Percentiles rank a stretch among this genome's conserved stretches.
Conservation (phyloP, 2,329 filamentous ascomycete species). For the Calycina herbarum region DNA sequence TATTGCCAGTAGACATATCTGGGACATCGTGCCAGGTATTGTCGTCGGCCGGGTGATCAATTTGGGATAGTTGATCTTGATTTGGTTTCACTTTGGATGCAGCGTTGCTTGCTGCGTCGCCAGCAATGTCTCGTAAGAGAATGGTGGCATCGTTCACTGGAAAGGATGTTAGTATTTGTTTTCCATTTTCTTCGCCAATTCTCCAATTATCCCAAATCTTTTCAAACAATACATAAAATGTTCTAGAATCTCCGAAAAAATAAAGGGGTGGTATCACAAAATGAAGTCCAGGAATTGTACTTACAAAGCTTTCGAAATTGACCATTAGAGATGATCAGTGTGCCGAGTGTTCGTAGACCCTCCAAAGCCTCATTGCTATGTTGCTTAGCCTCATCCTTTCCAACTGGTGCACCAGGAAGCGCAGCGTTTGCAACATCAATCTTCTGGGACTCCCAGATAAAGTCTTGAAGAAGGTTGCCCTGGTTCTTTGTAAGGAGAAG, state of each 20-base stretch:
- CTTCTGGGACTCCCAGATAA: conserved; percentile 89
- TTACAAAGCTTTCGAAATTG: conserved; percentile 51
- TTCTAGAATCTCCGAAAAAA: too few species aligned
- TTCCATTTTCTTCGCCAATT: background rate
- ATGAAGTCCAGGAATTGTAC: conserved; percentile 3
- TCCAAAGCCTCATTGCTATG: conserved; percentile 82
- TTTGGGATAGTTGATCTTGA: conserved; percentile 71
- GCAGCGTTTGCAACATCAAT: conserved; percentile 64
- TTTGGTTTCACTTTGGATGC: conserved; percentile 74
- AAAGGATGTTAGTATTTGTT: conserved; percentile 23
- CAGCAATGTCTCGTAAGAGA: conserved; percentile 85
- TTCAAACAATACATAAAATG: background rate
- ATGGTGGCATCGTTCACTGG: conserved; percentile 74
- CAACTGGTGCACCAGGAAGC: conserved; percentile 65
- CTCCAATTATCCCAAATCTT: background rate
- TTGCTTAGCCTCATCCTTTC: conserved; percentile 75
- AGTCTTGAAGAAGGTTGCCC: conserved; percentile 91
- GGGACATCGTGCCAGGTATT: conserved; percentile 93
- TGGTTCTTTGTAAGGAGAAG: conserved; percentile 92
- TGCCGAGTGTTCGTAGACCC: conserved; percentile 84
- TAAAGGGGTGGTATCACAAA: too few species aligned
- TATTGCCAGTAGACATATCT: conserved; percentile 66
- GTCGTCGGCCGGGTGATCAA: conserved; percentile 83
- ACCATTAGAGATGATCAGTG: conserved; percentile 89
- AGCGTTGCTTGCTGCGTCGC: conserved; percentile 81